Percentiles rank a stretch among this genome's conserved stretches.
Evolutionary conservation across 176 grass and related monocot genomes (phyloP).

Genomic region (Musa beccarii): DNA sequence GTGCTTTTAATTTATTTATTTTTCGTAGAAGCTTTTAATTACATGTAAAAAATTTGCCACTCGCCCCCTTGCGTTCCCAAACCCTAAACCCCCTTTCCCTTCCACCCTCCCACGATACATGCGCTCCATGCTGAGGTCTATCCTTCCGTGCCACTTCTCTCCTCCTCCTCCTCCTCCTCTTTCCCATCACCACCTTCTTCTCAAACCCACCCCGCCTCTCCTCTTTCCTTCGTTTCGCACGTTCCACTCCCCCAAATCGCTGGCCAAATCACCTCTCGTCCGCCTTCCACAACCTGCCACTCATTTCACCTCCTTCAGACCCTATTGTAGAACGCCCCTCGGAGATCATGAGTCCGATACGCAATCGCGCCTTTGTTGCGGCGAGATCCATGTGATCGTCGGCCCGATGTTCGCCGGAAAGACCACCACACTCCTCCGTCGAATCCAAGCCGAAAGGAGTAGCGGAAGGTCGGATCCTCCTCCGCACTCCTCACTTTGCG

Average conservation of each 20-base stretch:
- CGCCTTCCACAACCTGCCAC: neutral
- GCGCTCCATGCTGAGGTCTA: constrained; percentile 5
- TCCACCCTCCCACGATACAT: neutral
- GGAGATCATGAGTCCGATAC: neutral
- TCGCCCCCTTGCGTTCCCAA: neutral
- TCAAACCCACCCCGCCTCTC: neutral
- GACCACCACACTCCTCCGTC: constrained; percentile 75
- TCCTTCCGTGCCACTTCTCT: neutral
- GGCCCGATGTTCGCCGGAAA: constrained; percentile 96
- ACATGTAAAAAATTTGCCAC: too few species aligned
- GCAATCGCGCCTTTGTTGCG: constrained; percentile 26
- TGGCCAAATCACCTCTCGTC: neutral
- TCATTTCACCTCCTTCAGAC: neutral
- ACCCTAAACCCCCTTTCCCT: neutral
- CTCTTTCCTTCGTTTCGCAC: neutral
- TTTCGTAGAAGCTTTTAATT: neutral
- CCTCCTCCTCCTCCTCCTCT: neutral
- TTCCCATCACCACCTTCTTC: neutral
- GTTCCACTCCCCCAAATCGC: neutral
- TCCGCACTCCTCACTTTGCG: neutral
- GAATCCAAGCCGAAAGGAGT: constrained; percentile 43
- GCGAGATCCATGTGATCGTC: constrained; percentile 81
- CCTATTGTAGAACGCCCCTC: neutral
- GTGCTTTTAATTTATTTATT: too few species aligned
- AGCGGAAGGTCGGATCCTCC: constrained; percentile 45